A percentile compares a stretch with the other conserved stretches of the same genome.
phyloP scores from a whole-genome alignment of 1,139 yeast genomes.

The Candida sojae region DNA sequence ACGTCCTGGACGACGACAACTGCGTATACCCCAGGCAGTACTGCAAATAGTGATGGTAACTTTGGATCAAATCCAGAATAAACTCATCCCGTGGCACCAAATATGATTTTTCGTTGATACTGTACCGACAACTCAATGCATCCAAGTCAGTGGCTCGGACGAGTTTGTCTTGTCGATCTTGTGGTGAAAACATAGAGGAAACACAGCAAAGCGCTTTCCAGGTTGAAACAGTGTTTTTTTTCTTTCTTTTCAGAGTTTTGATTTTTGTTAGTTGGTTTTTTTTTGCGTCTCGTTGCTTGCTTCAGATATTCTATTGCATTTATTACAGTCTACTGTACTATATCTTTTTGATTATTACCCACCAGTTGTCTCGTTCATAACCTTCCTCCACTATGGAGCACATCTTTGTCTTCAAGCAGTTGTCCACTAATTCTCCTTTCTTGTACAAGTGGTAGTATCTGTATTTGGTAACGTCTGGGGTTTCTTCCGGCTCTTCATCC shows the following conservation, averaged over 20 bases:
- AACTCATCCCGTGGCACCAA: constrained; percentile 51
- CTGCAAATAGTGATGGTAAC: constrained; percentile 39
- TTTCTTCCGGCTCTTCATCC: constrained; percentile 13
- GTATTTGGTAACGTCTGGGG: constrained; percentile 55
- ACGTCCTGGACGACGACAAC: constrained; percentile 42
- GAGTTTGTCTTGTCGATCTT: constrained; percentile 45
- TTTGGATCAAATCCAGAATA: constrained; percentile 43
- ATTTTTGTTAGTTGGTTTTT: too few relatives aligned
- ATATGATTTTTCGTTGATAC: constrained; percentile 58
- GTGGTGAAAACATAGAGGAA: constrained; percentile 34
- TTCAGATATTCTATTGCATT: too few relatives aligned
- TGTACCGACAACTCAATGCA: constrained; percentile 73
- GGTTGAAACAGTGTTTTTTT: background rate
- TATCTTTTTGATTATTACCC: constrained; percentile 45
- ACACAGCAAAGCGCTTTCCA: background rate
- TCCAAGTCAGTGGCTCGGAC: constrained; percentile 80
- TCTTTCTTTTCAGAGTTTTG: background rate
- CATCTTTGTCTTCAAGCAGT: constrained; percentile 71
- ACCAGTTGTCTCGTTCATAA: constrained; percentile 95
- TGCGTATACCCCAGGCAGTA: constrained; percentile 42
- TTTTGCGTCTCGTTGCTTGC: background rate
- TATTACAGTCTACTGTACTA: background rate
- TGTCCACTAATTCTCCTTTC: constrained; percentile 76
- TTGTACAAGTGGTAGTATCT: constrained; percentile 87
- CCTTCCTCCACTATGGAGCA: constrained; percentile 64